Base-by-base conservation (phyloP, 148 eudicot genomes). In the Oxyria digyna region DNA sequence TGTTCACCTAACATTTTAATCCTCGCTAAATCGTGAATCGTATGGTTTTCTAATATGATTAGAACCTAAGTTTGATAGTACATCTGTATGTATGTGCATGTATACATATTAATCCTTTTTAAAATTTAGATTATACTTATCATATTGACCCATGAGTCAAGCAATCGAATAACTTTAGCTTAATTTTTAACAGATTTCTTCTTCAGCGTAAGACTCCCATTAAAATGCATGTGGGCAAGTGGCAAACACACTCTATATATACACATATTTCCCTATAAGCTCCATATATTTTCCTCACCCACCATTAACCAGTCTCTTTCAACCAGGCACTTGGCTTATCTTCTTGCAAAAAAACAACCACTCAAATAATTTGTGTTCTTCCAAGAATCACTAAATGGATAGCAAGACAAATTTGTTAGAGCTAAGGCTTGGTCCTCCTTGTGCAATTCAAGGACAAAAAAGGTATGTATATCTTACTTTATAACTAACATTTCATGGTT, bases 341-440 rank as follows among this genome's bases (percentile, higher is more conserved):
- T 50, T 50, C 59, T 50, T 45, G 20, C 49, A 45, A 45, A 45
- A 45, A 45, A 45, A 14, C 0, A 45, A 5, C 41, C 49, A 4
- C 4, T 45, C 7, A 38, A 38, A 3, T 6, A 3, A 45, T 15
- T 52, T 52, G 12, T 52, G 59, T 4, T 52, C 59, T 21, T 52
- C 29, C 3, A 52, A 57, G 64, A 35, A 29, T 27, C 35, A 23
- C 8, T 11, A 54, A 29, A 59, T 59, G 65, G 65, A 29, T 27
- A 59, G 65, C 38, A 35, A 35, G 38, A 35, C 41, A 38, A 38
- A 38, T 59, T 31, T 29, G 20, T 7, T 59, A 14, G 65, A 59
- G 65, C 20, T 59, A 26, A 59, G 65, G 65, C 65, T 59, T 29
- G 65, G 37, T 14, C 65, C 37, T 59, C 65, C 65, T n/a, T n/a